phyloP scores from a whole-genome alignment of 257 asterid genomes.

The Solanum dulcamara region DNA sequence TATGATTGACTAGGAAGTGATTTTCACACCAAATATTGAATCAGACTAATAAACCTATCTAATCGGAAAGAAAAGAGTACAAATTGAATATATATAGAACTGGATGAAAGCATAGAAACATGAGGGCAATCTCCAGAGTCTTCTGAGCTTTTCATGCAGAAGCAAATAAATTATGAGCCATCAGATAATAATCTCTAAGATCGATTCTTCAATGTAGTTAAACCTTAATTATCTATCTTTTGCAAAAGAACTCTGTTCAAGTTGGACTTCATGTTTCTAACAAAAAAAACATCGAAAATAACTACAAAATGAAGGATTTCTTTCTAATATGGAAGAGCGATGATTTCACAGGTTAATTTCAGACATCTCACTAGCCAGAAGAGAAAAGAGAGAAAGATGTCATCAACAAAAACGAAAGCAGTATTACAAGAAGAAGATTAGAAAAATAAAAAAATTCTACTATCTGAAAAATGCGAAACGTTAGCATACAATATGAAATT shows the following conservation, averaged over 20 bases:
- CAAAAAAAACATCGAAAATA: not conserved
- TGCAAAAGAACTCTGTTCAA: not conserved
- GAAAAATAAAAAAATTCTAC: not conserved
- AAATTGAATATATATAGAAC: not conserved
- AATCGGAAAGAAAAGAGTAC: not conserved
- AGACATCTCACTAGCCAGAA: not conserved
- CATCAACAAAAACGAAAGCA: not conserved
- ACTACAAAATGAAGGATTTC: not conserved
- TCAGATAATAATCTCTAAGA: not conserved
- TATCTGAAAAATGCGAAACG: not conserved
- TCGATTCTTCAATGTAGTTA: not conserved
- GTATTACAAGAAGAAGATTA: not conserved
- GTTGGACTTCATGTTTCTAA: not conserved
- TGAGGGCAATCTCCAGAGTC: not conserved
- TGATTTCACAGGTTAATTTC: not conserved
- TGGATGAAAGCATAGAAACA: not conserved
- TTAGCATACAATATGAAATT: conserved; percentile 1
- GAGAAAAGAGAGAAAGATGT: not conserved
- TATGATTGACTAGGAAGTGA: not conserved
- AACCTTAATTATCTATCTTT: not conserved
- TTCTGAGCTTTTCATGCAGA: not conserved
- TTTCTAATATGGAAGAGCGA: not conserved
- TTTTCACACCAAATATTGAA: not conserved
- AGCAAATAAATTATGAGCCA: not conserved
- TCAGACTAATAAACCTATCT: not conserved